These are phyloP conservation scores for Thielaviopsis euricoi DNA, from an alignment of 2,329 filamentous ascomycete genomes.

Conservation along the genomic window DNA sequence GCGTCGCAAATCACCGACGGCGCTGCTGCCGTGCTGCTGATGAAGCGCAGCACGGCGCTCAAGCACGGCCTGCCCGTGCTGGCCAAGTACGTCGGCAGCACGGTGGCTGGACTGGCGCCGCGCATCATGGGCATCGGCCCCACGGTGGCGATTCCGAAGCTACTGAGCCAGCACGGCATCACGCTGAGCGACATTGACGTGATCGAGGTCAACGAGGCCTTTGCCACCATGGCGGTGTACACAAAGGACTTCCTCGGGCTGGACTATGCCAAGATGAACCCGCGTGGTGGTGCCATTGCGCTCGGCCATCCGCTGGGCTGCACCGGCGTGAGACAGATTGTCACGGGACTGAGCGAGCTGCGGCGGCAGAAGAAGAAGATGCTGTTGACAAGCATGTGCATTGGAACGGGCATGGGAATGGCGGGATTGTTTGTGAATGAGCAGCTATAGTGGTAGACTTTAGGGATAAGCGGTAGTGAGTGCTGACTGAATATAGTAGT, in stretches of 20 bases:
- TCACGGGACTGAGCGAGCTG: constrained; percentile 76
- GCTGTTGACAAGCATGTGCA: constrained; percentile 81
- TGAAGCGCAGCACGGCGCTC: constrained; percentile 83
- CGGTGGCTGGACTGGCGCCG: constrained; percentile 75
- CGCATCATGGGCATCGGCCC: constrained; percentile 95
- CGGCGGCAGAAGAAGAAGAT: constrained; percentile 79
- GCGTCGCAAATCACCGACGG: constrained; percentile 91
- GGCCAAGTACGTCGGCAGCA: constrained; percentile 86
- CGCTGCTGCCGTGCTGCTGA: constrained; percentile 72
- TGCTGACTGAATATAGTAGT: too few relatives aligned
- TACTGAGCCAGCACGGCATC: constrained; percentile 65
- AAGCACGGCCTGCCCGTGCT: constrained; percentile 80
- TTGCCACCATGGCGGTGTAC: constrained; percentile 95
- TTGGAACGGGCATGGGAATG: constrained; percentile 54
- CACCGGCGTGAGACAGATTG: constrained; percentile 67
- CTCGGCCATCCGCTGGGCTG: constrained; percentile 69
- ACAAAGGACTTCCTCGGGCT: constrained; percentile 59
- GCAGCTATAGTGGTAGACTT: constrained; percentile 9
- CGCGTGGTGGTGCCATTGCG: constrained; percentile 66
- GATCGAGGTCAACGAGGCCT: constrained; percentile 92
- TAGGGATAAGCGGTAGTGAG: neutral
- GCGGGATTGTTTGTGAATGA: constrained; percentile 50
- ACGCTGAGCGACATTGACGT: constrained; percentile 72
- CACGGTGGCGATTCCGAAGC: constrained; percentile 60
- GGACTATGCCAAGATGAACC: constrained; percentile 63